Base-by-base conservation (phyloP, 1,284 basidiomycete species). In the Abortiporus biennis region DNA sequence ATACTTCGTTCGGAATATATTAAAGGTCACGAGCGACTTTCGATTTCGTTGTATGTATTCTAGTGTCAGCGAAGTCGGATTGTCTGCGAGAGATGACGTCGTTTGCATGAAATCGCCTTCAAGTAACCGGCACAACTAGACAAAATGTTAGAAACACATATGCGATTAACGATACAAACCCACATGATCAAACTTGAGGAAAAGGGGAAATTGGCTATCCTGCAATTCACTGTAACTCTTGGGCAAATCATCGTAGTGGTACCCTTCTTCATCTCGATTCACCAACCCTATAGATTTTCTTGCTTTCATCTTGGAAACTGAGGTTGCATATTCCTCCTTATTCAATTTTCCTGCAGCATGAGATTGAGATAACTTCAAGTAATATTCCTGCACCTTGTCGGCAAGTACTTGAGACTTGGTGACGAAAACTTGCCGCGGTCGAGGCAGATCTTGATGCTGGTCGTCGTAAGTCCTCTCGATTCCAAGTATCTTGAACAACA, bases 401-500 rank as follows among this genome's bases (percentile, higher is more conserved):
- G 80, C 80, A 4, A 87, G 68, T 6, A 81, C 67, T 17, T 67
- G 65, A 2, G 82, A 85, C 54, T 84, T 77, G 0, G 85, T 87
- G 1, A 88, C 76, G 49, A 87, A 87, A 2, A 87, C 60, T 52
- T 87, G 85, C 15, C 80, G 71, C 23, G 22, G 3, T 58, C 59
- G 13, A 50, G 53, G 12, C 57, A 56, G 21, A n/a, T 8, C 9
- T 29, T 8, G 27, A 63, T 47, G 32, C 71, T 40, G 13, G 15
- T 25, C n/a, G 3, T 49, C 61, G 59, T 69, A 77, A 1, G 68
- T 63, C 8, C 71, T 64, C 50, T 85, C 78, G 5, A 85, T 72
- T 3, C 75, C 71, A 3, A 85, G 62, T 72, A 85, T 85, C 60
- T 83, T 84, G 66, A 79, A 82, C 0, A 85, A 61, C 72, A 85